Evolutionary conservation across 2,329 filamentous ascomycete species (phyloP), one percentile per base, ranked within the genome.

Genomic region (Neonectria neomacrospora): DNA sequence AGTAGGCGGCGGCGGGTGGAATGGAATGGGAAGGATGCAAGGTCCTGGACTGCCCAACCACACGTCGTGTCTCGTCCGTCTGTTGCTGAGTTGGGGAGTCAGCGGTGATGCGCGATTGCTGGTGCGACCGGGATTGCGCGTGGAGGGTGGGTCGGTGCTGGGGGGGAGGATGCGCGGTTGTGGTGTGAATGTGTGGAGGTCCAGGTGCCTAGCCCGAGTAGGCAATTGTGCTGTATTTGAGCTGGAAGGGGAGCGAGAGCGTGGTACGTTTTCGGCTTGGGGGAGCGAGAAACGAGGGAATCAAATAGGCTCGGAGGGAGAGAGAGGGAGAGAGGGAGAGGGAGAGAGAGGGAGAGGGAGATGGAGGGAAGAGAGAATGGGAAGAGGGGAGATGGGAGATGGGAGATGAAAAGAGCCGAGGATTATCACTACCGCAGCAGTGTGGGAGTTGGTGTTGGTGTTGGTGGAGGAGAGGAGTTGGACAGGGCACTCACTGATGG

Each of bases 41-140:
- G 63, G 66, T 70, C 58, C 58, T 58, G 67, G 37, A 32, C 50
- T 47, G 58, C 51, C 70, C 70, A 71, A 71, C 61, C 68, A 70
- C n/a, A 65, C 16, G 2, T 18, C 61, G 64, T 54, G 57, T 65
- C 66, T 70, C 58, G 58, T 53, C 68, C 69, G 68, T 70, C 62
- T 66, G 69, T 73, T 73, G 69, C 71, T 73, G 64, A 72, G 71
- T 73, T 73, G 59, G 71, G 71, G 70, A 72, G 70, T 71, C 64
- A 56, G 57, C 61, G 65, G 69, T 72, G 34, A 56, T 61, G 57
- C 50, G 58, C 60, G 52, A 60, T 55, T 60, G 63, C 51, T 63
- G 55, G 52, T 59, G 63, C 60, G 52, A 66, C 63, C 44, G 55
- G 60, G 59, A 62, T 73, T 64, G 67, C 66, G 64, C 57, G 57